Evolutionary conservation across 2,329 filamentous ascomycete genomes (phyloP).

Genomic region (Sporothrix phasma): DNA sequence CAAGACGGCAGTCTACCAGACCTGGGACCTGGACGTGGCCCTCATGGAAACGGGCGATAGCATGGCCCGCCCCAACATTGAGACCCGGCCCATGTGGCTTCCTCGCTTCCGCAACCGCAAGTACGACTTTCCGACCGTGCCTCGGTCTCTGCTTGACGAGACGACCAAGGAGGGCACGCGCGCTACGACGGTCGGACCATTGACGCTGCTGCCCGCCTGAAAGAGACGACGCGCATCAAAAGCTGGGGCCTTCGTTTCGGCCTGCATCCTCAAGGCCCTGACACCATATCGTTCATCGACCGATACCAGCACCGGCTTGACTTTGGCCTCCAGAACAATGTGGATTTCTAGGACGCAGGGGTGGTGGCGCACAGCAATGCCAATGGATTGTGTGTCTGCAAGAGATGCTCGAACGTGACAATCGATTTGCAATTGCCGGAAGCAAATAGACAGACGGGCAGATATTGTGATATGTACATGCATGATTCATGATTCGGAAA

Average conservation of each 20-base stretch:
- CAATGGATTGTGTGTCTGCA: background rate
- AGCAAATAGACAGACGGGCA: background rate
- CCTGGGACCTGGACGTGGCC: conserved; percentile 14
- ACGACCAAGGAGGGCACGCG: background rate
- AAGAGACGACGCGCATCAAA: background rate
- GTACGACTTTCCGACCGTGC: background rate
- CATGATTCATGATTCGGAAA: background rate
- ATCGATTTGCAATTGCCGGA: no score
- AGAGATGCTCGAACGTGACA: background rate
- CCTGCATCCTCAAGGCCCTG: background rate
- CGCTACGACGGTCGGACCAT: background rate
- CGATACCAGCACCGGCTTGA: conserved; percentile 17
- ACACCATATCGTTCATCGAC: background rate
- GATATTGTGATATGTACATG: background rate
- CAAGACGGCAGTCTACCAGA: conserved; percentile 11
- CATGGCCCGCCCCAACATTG: conserved; percentile 16
- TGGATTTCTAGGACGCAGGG: conserved; percentile 9
- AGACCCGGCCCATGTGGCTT: conserved; percentile 16
- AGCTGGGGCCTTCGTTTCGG: background rate
- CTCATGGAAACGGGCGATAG: conserved; percentile 26
- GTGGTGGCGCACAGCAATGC: no score
- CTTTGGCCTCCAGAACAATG: conserved; percentile 9
- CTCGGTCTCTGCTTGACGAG: background rate
- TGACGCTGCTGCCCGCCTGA: background rate
- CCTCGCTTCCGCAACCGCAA: conserved; percentile 16